These are phyloP conservation scores for Bruguiera sexangula DNA, from an alignment of 345 rosid genomes.

Conservation along the genomic window DNA sequence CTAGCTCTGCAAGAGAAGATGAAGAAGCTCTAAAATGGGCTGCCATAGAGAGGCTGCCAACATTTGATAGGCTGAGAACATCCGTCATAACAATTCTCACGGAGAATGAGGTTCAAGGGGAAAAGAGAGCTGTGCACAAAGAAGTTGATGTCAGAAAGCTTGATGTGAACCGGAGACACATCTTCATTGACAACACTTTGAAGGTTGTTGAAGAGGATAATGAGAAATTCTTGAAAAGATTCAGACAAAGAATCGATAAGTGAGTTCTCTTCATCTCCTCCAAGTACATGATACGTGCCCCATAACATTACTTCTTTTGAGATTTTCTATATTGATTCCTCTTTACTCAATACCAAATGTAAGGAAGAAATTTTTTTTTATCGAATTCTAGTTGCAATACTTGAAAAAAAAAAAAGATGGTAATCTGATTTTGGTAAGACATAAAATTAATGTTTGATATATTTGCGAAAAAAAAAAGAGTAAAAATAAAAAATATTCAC, in stretches of 20 bases:
- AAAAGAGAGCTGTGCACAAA: not conserved
- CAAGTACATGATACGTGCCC: too few species aligned
- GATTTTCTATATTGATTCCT: too few species aligned
- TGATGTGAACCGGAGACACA: slow-evolving; percentile 44
- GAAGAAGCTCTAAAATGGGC: slow-evolving; percentile 12
- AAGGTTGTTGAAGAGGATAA: slow-evolving; percentile 87
- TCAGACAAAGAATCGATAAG: slow-evolving; percentile 66
- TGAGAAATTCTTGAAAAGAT: slow-evolving; percentile 9
- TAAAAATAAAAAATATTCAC: too few species aligned
- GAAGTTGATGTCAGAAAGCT: slow-evolving; percentile 24
- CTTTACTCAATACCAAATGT: too few species aligned
- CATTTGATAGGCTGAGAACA: slow-evolving; percentile 15
- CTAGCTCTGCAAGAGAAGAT: not conserved
- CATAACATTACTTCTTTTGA: too few species aligned
- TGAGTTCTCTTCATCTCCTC: slow-evolving; percentile 21
- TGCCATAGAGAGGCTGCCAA: slow-evolving; percentile 24
- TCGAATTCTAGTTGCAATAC: too few species aligned
- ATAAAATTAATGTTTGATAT: too few species aligned
- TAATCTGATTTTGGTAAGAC: too few species aligned
- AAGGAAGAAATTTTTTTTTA: too few species aligned
- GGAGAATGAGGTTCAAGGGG: not conserved
- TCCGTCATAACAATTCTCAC: not conserved
- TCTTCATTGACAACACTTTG: slow-evolving; percentile 66
- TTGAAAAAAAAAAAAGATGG: too few species aligned
- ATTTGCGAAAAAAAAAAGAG: too few species aligned